These are phyloP conservation scores for Hordeum pubiflorum DNA, from an alignment of 202 grass and related monocot species.

Conservation along the genomic window DNA sequence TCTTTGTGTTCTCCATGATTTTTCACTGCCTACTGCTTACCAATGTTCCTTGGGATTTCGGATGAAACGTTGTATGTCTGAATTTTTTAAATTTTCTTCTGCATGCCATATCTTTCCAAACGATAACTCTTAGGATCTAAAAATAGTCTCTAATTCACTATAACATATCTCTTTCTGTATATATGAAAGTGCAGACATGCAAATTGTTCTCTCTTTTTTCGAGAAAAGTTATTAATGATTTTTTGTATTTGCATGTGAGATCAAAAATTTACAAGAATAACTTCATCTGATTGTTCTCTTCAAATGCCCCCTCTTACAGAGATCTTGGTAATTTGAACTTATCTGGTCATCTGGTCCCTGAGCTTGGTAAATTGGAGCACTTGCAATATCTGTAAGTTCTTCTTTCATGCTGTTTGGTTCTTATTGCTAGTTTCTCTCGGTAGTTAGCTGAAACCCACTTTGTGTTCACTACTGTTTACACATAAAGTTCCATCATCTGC, in stretches of 20 bases:
- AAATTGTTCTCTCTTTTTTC: not conserved
- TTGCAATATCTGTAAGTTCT: conserved; percentile 91
- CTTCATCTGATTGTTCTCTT: conserved; percentile 29
- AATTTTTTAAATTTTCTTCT: not conserved
- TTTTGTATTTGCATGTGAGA: not conserved
- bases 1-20: not conserved
- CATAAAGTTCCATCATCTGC: not conserved
- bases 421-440: conserved; percentile 6
- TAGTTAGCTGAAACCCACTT: not conserved
- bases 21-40: not conserved
- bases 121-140: not conserved
- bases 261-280: conserved; percentile 11
- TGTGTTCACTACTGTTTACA: not conserved
- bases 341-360: conserved; percentile 93
- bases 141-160: not conserved
- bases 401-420: not conserved
- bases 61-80: not conserved
- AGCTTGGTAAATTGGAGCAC: conserved; percentile 82
- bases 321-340: conserved; percentile 96
- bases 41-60: not conserved
- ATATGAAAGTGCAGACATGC: not conserved
- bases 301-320: conserved; percentile 35
- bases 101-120: not conserved
- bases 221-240: not conserved
- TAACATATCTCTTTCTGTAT: no score